These are phyloP conservation scores for Zizania palustris DNA, from an alignment of 202 grass and related monocot genomes.

Conservation along the genomic window DNA sequence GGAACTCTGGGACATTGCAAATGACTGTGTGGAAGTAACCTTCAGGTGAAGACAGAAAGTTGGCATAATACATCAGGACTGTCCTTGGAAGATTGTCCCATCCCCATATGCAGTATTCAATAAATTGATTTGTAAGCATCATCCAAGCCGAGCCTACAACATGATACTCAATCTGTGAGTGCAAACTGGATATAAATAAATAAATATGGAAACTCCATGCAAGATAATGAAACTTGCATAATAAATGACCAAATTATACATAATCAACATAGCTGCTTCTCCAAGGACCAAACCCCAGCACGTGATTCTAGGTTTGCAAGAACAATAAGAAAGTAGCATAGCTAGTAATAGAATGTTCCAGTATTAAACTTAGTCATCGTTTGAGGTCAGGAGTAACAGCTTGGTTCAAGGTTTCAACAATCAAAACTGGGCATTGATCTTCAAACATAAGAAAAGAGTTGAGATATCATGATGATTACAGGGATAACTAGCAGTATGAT, in stretches of 20 bases:
- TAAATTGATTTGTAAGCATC: constrained; percentile 84
- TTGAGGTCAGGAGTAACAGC: neutral
- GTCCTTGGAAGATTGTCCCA: constrained; percentile 98
- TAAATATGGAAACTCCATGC: neutral
- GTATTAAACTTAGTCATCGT: neutral
- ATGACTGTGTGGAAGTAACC: constrained; percentile 99
- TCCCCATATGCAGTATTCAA: constrained; percentile 96
- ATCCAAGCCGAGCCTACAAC: constrained; percentile 97
- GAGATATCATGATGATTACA: neutral
- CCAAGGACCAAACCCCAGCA: neutral
- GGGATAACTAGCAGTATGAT: neutral
- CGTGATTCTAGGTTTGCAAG: neutral
- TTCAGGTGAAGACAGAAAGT: constrained; percentile 97
- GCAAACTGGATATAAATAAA: constrained; percentile 12
- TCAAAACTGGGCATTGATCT: neutral
- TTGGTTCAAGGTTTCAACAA: neutral
- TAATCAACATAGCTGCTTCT: neutral
- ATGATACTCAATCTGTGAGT: constrained; percentile 30
- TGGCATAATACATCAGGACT: constrained; percentile 96
- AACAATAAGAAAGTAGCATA: neutral
- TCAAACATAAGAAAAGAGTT: neutral
- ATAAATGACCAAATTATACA: constrained; percentile 4
- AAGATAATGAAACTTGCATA: constrained; percentile 5
- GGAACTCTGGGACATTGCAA: constrained; percentile 87
- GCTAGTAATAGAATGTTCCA: neutral